Percentiles rank a stretch among this genome's conserved stretches.
Conservation (phyloP, 208 protist species). For the Crithidia brevicula region DNA sequence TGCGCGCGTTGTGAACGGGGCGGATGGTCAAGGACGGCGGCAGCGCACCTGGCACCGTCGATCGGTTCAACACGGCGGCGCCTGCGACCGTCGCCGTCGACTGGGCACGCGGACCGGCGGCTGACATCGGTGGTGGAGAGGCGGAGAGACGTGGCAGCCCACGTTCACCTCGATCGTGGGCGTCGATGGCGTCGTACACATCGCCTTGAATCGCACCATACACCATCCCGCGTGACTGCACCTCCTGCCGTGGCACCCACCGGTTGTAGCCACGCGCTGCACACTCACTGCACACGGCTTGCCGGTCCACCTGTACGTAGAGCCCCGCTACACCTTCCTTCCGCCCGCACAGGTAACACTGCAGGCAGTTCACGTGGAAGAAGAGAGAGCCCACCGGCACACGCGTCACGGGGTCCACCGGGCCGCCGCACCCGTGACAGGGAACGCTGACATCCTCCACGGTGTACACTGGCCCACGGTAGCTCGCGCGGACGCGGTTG, state of each 20-base stretch:
- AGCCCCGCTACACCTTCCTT: slow-evolving; percentile 44
- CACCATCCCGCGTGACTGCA: slow-evolving; percentile 41
- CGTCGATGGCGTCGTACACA: slow-evolving; percentile 27
- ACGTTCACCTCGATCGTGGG: slow-evolving; percentile 18
- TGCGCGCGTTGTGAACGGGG: slow-evolving; percentile 51
- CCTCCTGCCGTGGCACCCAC: slow-evolving; percentile 48
- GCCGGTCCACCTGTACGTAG: slow-evolving; percentile 49
- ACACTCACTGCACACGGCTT: slow-evolving; percentile 46
- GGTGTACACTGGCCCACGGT: slow-evolving; percentile 70
- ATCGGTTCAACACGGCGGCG: slow-evolving; percentile 31
- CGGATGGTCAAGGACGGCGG: slow-evolving; percentile 57
- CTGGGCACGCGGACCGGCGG: no score
- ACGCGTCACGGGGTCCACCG: slow-evolving; percentile 77
- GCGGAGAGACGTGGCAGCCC: background rate
- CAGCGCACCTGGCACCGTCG: slow-evolving; percentile 44
- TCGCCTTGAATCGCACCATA: slow-evolving; percentile 43
- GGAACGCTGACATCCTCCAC: slow-evolving; percentile 74
- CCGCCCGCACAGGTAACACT: slow-evolving; percentile 65
- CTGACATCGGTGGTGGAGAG: background rate
- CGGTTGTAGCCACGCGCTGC: slow-evolving; percentile 37
- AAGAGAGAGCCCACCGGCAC: slow-evolving; percentile 75
- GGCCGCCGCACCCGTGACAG: slow-evolving; percentile 63
- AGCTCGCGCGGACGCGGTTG: slow-evolving; percentile 51
- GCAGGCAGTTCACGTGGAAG: slow-evolving; percentile 74
- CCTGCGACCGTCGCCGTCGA: background rate